Conservation (phyloP, 768 basidiomycete species). For the Leucocoprinus leucothites region DNA sequence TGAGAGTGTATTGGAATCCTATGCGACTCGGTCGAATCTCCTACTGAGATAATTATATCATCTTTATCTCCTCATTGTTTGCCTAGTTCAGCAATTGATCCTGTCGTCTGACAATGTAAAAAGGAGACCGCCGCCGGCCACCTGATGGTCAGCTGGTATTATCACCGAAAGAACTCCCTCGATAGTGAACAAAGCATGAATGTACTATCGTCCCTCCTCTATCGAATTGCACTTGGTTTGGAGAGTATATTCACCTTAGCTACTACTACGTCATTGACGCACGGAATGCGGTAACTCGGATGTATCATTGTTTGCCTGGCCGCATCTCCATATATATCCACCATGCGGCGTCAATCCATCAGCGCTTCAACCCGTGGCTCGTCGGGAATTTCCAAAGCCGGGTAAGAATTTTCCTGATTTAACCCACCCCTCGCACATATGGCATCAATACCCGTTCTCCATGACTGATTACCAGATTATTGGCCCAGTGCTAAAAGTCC, state of each 20-base stretch:
- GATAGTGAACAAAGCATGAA: background rate
- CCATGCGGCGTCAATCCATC: background rate
- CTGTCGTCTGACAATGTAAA: background rate
- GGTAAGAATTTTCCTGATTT: background rate
- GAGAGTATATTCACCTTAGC: background rate
- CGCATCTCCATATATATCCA: background rate
- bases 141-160: background rate
- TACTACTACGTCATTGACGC: too few relatives aligned
- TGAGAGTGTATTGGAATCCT: too few relatives aligned
- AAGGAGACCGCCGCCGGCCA: background rate
- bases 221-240: background rate
- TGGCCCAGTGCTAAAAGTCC: too few relatives aligned
- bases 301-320: too few relatives aligned
- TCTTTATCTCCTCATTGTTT: conserved; percentile 1
- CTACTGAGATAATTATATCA: background rate
- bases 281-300: too few relatives aligned
- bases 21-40: too few relatives aligned
- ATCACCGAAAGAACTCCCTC: background rate
- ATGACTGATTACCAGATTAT: too few relatives aligned
- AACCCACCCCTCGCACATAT: background rate
- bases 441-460: background rate
- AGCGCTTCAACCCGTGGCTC: background rate
- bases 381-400: background rate
- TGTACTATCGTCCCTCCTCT: background rate
- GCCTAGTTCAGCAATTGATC: background rate